phyloP scores from a whole-genome alignment of 108 stramenopile species.

The Asterionellopsis glacialis region DNA sequence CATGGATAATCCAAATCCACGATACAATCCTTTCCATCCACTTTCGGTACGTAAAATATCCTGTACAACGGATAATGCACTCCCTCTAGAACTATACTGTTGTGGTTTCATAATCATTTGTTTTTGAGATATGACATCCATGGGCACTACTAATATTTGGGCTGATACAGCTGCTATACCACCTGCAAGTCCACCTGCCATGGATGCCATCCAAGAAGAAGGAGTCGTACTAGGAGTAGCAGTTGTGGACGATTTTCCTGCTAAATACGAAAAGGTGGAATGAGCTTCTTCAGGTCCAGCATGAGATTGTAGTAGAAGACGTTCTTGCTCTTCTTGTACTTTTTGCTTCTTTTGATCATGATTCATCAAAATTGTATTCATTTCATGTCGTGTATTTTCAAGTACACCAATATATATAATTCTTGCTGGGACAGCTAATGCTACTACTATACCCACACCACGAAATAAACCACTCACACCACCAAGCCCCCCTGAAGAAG shows the following conservation, averaged over 20 bases:
- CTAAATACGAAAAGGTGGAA: too few relatives aligned
- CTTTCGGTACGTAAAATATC: conserved; percentile 17
- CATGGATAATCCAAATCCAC: conserved; percentile 45
- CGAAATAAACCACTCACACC: conserved; percentile 33
- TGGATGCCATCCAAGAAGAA: conserved; percentile 13
- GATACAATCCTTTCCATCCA: conserved; percentile 32
- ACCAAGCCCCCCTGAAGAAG: too few relatives aligned
- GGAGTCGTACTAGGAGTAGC: neutral
- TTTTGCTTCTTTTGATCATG: neutral
- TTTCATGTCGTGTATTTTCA: conserved; percentile 24
- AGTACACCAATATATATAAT: conserved; percentile 35
- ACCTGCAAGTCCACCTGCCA: conserved; percentile 46
- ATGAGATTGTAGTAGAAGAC: too few relatives aligned
- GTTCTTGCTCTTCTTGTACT: too few relatives aligned
- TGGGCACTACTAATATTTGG: conserved; percentile 46
- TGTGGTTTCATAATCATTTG: conserved; percentile 38
- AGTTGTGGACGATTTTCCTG: too few relatives aligned
- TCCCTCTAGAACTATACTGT: conserved; percentile 17
- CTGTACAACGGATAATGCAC: conserved; percentile 19
- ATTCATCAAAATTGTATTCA: neutral
- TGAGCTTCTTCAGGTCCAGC: too few relatives aligned
- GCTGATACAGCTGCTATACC: conserved; percentile 47
- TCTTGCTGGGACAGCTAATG: conserved; percentile 42
- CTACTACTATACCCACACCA: conserved; percentile 41
- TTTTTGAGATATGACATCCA: conserved; percentile 56